Evolutionary conservation across 73 alveolate species (phyloP).

Genomic region (Tetrahymena elliotti): DNA sequence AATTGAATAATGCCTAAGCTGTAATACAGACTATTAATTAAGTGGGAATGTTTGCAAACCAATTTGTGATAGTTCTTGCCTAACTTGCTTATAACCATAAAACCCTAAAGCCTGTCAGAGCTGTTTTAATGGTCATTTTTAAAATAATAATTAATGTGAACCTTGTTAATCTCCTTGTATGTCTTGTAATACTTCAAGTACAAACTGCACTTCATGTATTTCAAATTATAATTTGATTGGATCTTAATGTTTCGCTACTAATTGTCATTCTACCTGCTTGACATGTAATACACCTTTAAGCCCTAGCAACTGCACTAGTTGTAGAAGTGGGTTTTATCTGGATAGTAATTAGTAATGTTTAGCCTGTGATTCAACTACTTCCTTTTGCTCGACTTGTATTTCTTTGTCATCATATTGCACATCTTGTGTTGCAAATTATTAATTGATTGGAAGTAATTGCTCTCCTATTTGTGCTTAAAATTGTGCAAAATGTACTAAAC

Average conservation of each 20-base stretch:
- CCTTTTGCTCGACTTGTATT: neutral
- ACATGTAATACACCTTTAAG: neutral
- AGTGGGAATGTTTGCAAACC: neutral
- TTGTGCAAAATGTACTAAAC: neutral
- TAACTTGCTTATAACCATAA: neutral
- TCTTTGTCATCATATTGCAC: neutral
- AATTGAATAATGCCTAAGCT: neutral
- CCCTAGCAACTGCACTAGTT: neutral
- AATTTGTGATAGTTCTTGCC: neutral
- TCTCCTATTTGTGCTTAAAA: neutral
- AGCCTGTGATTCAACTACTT: neutral
- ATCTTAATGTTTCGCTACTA: neutral
- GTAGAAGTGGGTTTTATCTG: neutral
- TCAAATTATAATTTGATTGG: neutral
- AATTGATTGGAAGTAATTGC: neutral
- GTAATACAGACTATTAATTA: neutral
- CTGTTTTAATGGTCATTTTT: neutral
- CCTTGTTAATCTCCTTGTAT: neutral
- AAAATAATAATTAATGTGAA: neutral
- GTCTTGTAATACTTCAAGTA: neutral
- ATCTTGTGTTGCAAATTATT: neutral
- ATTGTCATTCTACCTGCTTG: neutral
- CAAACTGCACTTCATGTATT: neutral
- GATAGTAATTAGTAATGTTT: neutral
- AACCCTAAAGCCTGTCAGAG: neutral